These are phyloP conservation scores for Scedosporium dehoogii DNA, from an alignment of 2,329 filamentous ascomycete genomes.

Conservation along the genomic window DNA sequence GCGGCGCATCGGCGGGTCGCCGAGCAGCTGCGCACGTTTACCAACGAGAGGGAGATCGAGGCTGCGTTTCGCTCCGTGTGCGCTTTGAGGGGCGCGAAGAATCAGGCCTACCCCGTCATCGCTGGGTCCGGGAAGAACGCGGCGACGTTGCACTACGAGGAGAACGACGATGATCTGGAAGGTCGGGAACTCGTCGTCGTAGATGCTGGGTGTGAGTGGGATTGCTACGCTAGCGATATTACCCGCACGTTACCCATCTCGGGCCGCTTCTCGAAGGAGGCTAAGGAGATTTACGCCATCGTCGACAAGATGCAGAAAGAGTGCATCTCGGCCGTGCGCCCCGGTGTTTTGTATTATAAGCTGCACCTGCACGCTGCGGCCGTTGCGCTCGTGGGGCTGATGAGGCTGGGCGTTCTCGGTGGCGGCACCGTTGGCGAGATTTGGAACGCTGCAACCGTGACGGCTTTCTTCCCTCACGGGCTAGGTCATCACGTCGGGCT, in stretches of 20 bases:
- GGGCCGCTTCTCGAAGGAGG: constrained; percentile 58
- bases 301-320: constrained; percentile 73
- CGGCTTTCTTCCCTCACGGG: constrained; percentile 58
- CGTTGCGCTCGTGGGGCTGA: constrained; percentile 61
- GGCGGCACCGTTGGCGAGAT: constrained; percentile 50
- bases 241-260: constrained; percentile 78
- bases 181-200: constrained; percentile 68
- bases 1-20: constrained; percentile 68
- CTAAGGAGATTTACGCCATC: constrained; percentile 62
- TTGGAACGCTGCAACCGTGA: constrained; percentile 39
- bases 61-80: constrained; percentile 67
- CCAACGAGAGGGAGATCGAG: constrained; percentile 76
- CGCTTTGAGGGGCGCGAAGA: constrained; percentile 59
- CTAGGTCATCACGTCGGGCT: constrained; percentile 56
- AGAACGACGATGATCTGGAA: constrained; percentile 63
- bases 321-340: constrained; percentile 59
- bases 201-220: constrained; percentile 80
- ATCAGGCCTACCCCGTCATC: constrained; percentile 83
- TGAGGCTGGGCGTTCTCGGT: constrained; percentile 61
- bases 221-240: constrained; percentile 80
- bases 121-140: constrained; percentile 76
- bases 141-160: constrained; percentile 75
- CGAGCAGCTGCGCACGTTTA: constrained; percentile 48
- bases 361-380: constrained; percentile 64
- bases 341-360: constrained; percentile 60